Evolutionary conservation across 345 rosid species (phyloP).

Genomic region (Eucalyptus cloeziana): DNA sequence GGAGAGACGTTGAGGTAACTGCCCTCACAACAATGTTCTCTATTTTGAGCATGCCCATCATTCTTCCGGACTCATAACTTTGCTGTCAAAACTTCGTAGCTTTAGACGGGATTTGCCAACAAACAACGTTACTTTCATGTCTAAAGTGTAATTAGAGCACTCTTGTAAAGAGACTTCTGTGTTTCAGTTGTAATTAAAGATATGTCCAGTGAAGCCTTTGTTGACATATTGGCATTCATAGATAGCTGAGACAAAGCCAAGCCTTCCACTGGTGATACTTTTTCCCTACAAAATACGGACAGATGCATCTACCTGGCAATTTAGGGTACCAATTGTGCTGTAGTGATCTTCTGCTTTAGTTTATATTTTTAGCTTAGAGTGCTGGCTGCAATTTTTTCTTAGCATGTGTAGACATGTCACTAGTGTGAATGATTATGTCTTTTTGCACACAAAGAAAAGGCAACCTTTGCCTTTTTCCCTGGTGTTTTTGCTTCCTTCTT

Average conservation of each 20-base stretch:
- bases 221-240: not conserved
- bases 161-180: not conserved
- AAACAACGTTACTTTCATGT: not conserved
- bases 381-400: not conserved
- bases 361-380: not conserved
- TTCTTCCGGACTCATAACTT: not conserved
- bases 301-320: not conserved
- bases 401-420: not conserved
- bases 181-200: not conserved
- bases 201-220: not conserved
- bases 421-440: not conserved
- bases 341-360: not conserved
- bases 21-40: not conserved
- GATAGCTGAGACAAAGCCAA: not conserved
- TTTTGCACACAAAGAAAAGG: not conserved
- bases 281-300: not conserved
- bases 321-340: not conserved
- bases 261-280: not conserved
- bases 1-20: slow-evolving; percentile 40
- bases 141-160: not conserved
- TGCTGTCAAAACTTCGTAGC: not conserved
- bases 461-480: not conserved
- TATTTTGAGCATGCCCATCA: not conserved
- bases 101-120: not conserved
- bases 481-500: not conserved